phyloP scores from a whole-genome alignment of 805 yeast genomes.

The Saccharomyces paradoxus region DNA sequence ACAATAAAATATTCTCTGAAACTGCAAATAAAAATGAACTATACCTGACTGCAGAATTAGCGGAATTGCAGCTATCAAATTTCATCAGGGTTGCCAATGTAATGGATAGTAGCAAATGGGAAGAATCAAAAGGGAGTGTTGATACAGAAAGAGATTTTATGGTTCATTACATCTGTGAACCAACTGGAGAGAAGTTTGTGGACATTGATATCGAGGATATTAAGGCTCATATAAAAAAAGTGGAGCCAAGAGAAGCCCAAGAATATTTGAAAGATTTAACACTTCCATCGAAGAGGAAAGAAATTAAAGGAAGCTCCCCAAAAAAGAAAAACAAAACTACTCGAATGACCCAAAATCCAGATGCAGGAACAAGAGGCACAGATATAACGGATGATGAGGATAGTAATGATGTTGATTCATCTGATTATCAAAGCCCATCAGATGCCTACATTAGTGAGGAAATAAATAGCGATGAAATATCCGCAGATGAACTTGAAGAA shows the following conservation, averaged over 20 bases:
- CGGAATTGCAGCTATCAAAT: conserved; percentile 34
- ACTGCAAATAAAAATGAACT: conserved; percentile 36
- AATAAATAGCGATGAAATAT: background rate
- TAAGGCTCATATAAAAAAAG: conserved; percentile 1
- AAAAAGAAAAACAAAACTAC: background rate
- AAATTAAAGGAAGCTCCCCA: background rate
- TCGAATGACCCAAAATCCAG: background rate
- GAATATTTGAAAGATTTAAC: conserved; percentile 14
- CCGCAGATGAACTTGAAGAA: background rate
- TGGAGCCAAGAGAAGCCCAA: conserved; percentile 11
- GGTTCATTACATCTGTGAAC: conserved; percentile 15
- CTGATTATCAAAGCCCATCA: background rate
- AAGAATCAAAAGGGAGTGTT: background rate
- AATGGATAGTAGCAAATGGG: conserved; percentile 30
- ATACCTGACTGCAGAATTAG: conserved; percentile 42
- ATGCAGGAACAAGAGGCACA: conserved; percentile 2
- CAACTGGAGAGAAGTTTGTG: conserved; percentile 10
- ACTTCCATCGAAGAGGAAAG: conserved; percentile 1
- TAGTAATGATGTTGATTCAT: background rate
- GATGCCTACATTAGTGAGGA: conserved; percentile 5
- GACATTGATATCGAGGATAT: conserved; percentile 8
- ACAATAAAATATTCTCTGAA: conserved; percentile 9
- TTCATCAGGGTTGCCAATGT: conserved; percentile 39
- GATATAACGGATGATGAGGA: conserved; percentile 3
- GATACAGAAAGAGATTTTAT: conserved; percentile 6